These are phyloP conservation scores for Stagonosporopsis vannaccii DNA, from an alignment of 2,329 filamentous ascomycete species.

Conservation along the genomic window DNA sequence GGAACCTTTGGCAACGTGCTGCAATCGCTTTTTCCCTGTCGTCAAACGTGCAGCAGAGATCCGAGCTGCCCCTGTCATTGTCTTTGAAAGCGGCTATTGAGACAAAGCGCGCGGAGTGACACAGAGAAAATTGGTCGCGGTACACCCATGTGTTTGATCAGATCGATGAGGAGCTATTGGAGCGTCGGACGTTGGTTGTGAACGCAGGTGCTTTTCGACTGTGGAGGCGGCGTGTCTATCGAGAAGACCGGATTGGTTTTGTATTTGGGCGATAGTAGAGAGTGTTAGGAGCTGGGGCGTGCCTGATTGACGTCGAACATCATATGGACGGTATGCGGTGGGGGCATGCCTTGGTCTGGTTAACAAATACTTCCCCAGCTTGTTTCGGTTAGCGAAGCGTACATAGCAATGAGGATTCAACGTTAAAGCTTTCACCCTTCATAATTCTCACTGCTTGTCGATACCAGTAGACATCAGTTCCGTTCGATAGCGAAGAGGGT, in stretches of 20 bases:
- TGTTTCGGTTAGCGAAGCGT: too few relatives aligned
- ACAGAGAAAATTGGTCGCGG: not conserved
- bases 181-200: not conserved
- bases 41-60: not conserved
- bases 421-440: too few relatives aligned
- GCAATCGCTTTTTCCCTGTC: not conserved
- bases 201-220: not conserved
- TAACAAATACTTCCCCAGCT: too few relatives aligned
- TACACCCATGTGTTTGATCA: not conserved
- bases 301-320: too few relatives aligned
- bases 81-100: not conserved
- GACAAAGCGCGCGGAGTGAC: conserved; percentile 1
- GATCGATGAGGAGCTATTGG: not conserved
- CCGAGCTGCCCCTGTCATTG: not conserved
- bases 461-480: too few relatives aligned
- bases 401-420: too few relatives aligned
- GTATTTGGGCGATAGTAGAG: not conserved
- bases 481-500: too few relatives aligned
- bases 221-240: not conserved
- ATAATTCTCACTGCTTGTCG: too few relatives aligned
- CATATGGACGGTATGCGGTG: too few relatives aligned
- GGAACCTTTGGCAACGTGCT: not conserved
- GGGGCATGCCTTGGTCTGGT: too few relatives aligned
- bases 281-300: not conserved
- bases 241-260: not conserved